Base-by-base conservation (phyloP, 2,329 filamentous ascomycete genomes). In the Phialophora tarda region DNA sequence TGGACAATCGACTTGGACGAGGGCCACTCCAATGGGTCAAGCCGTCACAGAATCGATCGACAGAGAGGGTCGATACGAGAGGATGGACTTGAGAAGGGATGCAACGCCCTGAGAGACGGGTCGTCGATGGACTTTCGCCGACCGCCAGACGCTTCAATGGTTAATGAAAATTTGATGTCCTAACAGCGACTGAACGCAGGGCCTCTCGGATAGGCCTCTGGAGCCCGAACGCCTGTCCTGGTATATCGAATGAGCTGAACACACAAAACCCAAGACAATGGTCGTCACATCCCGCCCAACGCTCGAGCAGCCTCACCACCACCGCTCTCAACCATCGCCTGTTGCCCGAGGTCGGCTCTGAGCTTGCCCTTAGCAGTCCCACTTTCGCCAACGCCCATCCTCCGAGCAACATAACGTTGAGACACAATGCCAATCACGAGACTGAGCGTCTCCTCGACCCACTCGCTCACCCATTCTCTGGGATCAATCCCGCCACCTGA, bases 381-480 rank as follows among this genome's bases (percentile, higher is more conserved):
- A 74, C 91, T 91, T 78, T 96, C 92, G 12, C 94, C 94, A 10
- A 99, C 94, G 12, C 95, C 94, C 95, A 99, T 99, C 64, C 95
- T 84, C 68, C 91, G 87, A 4, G 95, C 94, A 23, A 99, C 95
- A 76, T 99, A 99, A 70, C 93, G 85, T 84, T 99, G 95, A 2
- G 95, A 95, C 3, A 98, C 89, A 7, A 97, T 83, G 21, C 95
- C 94, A 0, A 96, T 86, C 3, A 88, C 86, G 57, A 98, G 82
- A 48, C 84, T 88, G 34, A 99, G 83, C 0, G 89, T 82, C 80
- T 98, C 94, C 80, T 98, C 94, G 55, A 99, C 86, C 95, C 95
- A 99, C 78, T 98, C 95, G 2, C 93, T 91, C 44, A 97, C 91
- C 95, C 95, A 99, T 78, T 99, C 95, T 65, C 95, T 85, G 0